These are phyloP conservation scores for Blepharisma stoltei DNA, from an alignment of 73 alveolate species.

Conservation along the genomic window DNA sequence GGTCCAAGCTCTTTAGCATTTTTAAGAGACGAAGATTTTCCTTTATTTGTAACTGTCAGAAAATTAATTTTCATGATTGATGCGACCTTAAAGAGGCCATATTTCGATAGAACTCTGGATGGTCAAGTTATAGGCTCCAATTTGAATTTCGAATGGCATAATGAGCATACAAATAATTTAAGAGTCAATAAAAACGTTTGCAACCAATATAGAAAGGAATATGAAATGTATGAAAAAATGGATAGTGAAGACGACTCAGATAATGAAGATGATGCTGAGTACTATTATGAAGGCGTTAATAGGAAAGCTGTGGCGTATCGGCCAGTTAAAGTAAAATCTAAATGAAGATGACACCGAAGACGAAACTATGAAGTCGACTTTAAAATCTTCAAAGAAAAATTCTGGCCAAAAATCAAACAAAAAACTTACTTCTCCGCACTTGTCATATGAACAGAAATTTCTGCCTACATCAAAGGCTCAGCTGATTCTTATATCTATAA, in stretches of 20 bases:
- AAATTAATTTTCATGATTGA: slow-evolving; percentile 67
- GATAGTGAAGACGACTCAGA: not conserved
- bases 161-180: slow-evolving; percentile 64
- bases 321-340: slow-evolving; percentile 3
- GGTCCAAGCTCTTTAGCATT: slow-evolving; percentile 34
- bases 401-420: slow-evolving; percentile 45
- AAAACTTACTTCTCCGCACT: slow-evolving; percentile 30
- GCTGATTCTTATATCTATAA: slow-evolving; percentile 28
- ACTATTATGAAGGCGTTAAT: slow-evolving; percentile 30
- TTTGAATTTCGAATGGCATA: slow-evolving; percentile 67
- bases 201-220: not conserved
- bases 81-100: slow-evolving; percentile 62
- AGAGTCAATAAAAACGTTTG: slow-evolving; percentile 47
- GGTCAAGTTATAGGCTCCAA: slow-evolving; percentile 61
- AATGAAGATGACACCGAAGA: slow-evolving; percentile 30
- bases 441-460: slow-evolving; percentile 78
- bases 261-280: not conserved
- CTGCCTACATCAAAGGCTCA: slow-evolving; percentile 67
- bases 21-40: slow-evolving; percentile 47
- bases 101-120: slow-evolving; percentile 58
- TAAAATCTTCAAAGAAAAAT: slow-evolving; percentile 50
- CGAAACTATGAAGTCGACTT: slow-evolving; percentile 62
- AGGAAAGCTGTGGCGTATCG: slow-evolving; percentile 35
- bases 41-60: slow-evolving; percentile 69
- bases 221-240: not conserved